Percentiles rank a stretch among this genome's conserved stretches.
Conservation (phyloP, 345 rosid species). For the Murraya koenigii region DNA sequence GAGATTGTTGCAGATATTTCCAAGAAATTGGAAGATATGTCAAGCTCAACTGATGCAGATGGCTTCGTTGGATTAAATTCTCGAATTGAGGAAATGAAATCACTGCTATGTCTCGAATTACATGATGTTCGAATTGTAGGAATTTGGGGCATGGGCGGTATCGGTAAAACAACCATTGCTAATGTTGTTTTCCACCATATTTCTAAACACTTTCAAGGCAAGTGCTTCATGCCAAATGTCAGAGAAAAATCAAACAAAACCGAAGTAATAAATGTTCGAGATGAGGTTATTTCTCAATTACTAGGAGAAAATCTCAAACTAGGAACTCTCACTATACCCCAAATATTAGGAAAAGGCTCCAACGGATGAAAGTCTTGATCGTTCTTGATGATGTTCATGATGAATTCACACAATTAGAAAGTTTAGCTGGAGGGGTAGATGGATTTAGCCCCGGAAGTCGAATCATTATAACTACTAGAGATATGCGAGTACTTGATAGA, state of each 20-base stretch:
- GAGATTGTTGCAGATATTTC: background rate
- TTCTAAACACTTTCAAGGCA: too few relatives aligned
- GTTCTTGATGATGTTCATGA: conserved; percentile 6
- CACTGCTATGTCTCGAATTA: too few relatives aligned
- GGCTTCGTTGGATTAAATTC: background rate
- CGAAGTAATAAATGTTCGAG: too few relatives aligned
- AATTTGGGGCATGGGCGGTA: too few relatives aligned
- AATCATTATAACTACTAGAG: conserved; percentile 4
- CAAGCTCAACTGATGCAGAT: background rate
- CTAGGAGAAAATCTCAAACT: too few relatives aligned
- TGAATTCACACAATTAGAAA: background rate
- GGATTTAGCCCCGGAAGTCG: background rate
- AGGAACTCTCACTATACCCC: background rate
- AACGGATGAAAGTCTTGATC: background rate
- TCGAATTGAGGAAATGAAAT: too few relatives aligned
- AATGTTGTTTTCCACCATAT: too few relatives aligned
- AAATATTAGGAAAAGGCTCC: background rate
- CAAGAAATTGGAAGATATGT: background rate
- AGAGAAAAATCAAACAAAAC: too few relatives aligned
- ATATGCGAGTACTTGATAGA: background rate
- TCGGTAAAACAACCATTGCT: too few relatives aligned
- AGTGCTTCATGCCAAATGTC: too few relatives aligned
- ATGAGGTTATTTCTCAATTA: too few relatives aligned
- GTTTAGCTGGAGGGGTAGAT: background rate
- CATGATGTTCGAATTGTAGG: too few relatives aligned